Evolutionary conservation across 1,284 basidiomycete genomes (phyloP), one percentile per base, ranked within the genome.

Genomic region (Ceratobasidium sp.): DNA sequence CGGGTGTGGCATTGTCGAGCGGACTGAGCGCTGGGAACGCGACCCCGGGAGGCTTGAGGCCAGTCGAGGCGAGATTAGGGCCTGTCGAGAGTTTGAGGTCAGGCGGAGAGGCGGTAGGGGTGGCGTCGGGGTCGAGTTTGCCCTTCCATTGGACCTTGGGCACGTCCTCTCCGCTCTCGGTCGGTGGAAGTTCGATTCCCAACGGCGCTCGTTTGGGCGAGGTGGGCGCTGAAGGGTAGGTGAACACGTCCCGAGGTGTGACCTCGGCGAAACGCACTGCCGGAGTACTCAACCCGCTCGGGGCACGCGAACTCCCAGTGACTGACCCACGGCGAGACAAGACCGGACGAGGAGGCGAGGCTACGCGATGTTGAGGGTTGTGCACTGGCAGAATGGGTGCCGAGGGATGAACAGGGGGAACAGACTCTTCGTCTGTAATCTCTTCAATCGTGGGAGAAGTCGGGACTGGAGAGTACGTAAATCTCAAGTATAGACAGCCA

Each of bases 171-270:
- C 74, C 76, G 5, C 82, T 77, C 0, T 87, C 85, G 3, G 58
- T 62, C 0, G 89, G 80, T 0, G 87, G 85, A n/a, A 85, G 81
- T 2, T 83, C 80, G 7, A 81, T 75, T 0, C 82, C 74, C 0
- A 79, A 77, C 2, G 85, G 72, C 0, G 79, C 71, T 71, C 81
- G 83, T 47, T 83, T 84, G 0, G 91, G 90, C 2, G 91, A 92
- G 1, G 88, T 80, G 1, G 90, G 91, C 0, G 86, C 87, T 22
- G 90, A 91, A 73, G 91, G 88, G 74, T 92, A 93, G 0, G 92
- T 87, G 75, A 91, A 83, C 1, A 93, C 85, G 69, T 86, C 83
- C 7, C 79, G 75, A 0, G 83, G 80, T 0, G 80, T 82, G 12
- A 86, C 75, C 7, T 85, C 83, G 27, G 85, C 84, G 69, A 86